Percentiles rank a stretch among this genome's conserved stretches.
phyloP scores from a whole-genome alignment of 2,329 filamentous ascomycete genomes.

The Beauveria australis region DNA sequence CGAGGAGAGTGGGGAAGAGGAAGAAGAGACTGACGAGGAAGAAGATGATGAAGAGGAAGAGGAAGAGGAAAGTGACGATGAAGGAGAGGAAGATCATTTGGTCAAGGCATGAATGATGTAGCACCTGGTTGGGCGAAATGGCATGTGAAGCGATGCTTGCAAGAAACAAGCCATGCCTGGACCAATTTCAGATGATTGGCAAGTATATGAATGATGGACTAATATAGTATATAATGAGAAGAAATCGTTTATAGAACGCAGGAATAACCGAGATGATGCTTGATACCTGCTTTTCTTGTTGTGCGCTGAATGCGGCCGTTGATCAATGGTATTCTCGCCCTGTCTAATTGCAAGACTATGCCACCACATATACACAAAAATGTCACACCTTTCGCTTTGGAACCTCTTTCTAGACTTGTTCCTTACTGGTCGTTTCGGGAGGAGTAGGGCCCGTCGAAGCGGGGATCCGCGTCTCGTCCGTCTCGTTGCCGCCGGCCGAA shows the following conservation, averaged over 20 bases:
- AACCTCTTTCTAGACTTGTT: constrained; percentile 11
- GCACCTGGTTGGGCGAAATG: neutral
- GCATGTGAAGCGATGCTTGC: neutral
- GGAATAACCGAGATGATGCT: neutral
- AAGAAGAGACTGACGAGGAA: constrained; percentile 39
- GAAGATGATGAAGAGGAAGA: constrained; percentile 32
- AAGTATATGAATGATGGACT: neutral
- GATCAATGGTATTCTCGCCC: neutral
- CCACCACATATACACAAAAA: neutral
- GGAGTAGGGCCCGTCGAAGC: neutral
- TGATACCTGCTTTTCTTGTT: neutral
- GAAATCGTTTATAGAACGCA: neutral
- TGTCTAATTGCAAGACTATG: neutral
- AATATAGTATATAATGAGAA: neutral
- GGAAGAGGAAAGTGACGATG: constrained; percentile 41
- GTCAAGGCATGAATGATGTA: constrained; percentile 26
- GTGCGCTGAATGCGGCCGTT: neutral
- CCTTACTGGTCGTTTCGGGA: constrained; percentile 21
- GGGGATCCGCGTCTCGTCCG: constrained; percentile 14
- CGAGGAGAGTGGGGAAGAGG: constrained; percentile 42
- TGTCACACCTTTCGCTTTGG: too few species aligned
- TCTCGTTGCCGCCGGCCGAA: constrained; percentile 6
- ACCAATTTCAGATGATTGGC: neutral
- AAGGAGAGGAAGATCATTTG: constrained; percentile 35
- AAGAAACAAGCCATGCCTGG: neutral